Conservation (phyloP, 805 yeast species). For the Metschnikowia dekortorum region DNA sequence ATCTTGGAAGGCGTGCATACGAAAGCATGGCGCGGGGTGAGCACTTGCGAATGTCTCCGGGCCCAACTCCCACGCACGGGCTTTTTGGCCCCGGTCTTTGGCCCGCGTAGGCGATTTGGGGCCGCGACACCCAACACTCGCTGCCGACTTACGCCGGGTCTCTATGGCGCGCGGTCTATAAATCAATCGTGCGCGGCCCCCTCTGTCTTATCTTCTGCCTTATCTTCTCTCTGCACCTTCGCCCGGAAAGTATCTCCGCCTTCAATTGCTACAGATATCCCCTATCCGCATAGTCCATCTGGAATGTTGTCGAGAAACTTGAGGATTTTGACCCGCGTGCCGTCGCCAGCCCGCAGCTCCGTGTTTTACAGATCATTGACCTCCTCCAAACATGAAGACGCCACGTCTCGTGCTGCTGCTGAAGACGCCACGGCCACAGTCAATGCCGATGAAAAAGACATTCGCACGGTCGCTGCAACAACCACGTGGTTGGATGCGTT, state of each 20-base stretch:
- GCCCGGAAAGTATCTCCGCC: no score
- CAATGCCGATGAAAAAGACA: conserved; percentile 55
- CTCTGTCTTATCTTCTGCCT: neutral
- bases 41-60: neutral
- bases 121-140: conserved; percentile 1
- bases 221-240: neutral
- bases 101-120: neutral
- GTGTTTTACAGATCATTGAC: neutral
- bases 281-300: neutral
- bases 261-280: no score
- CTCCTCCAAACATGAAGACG: conserved; percentile 21
- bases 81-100: neutral
- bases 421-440: conserved; percentile 76
- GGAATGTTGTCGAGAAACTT: neutral
- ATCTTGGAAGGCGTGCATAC: no score
- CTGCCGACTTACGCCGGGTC: neutral
- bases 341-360: neutral
- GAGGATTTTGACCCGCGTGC: neutral
- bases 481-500: conserved; percentile 89
- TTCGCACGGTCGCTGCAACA: conserved; percentile 37
- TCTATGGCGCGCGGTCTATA: neutral
- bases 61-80: neutral
- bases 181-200: neutral
- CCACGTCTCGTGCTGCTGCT: conserved; percentile 51
- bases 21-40: no score